Conservation (phyloP, 2,329 filamentous ascomycete species). For the Magnaporthiopsis poae region DNA sequence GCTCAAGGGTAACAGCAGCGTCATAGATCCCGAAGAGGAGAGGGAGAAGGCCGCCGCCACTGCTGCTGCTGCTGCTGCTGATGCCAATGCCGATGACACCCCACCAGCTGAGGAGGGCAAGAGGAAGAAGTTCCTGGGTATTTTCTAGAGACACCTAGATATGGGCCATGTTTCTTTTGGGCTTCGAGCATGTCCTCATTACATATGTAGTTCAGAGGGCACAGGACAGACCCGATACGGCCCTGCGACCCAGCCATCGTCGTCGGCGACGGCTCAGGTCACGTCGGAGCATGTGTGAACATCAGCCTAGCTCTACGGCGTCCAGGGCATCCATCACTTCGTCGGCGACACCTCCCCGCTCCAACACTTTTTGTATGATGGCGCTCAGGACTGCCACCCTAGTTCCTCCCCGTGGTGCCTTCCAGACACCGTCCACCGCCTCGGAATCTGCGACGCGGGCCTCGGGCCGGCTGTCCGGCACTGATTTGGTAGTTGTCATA, state of each 20-base stretch:
- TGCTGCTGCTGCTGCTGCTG: neutral
- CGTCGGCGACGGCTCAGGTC: neutral
- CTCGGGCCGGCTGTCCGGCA: slow-evolving; percentile 13
- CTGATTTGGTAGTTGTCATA: slow-evolving; percentile 37
- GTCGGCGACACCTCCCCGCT: slow-evolving; percentile 69
- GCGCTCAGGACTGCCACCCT: slow-evolving; percentile 62
- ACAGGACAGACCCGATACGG: neutral
- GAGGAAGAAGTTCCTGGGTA: slow-evolving; percentile 73
- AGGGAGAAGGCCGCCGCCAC: neutral
- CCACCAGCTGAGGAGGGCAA: slow-evolving; percentile 27
- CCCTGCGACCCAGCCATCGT: neutral
- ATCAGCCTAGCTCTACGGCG: slow-evolving; percentile 57
- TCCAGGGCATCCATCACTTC: slow-evolving; percentile 78
- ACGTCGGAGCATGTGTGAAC: neutral
- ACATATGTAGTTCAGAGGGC: neutral
- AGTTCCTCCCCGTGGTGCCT: slow-evolving; percentile 71
- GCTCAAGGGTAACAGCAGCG: slow-evolving; percentile 21
- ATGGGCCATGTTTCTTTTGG: neutral
- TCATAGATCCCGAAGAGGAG: slow-evolving; percentile 5
- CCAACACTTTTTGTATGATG: slow-evolving; percentile 68
- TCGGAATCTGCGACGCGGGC: slow-evolving; percentile 41
- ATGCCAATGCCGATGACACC: neutral
- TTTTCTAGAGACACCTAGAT: slow-evolving; percentile 47
- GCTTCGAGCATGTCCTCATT: neutral
- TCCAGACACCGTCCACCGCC: slow-evolving; percentile 68